Percentiles rank a stretch among this genome's conserved stretches.
Conservation (phyloP, 176 grass and related monocot species). For the Musa schizocarpa region DNA sequence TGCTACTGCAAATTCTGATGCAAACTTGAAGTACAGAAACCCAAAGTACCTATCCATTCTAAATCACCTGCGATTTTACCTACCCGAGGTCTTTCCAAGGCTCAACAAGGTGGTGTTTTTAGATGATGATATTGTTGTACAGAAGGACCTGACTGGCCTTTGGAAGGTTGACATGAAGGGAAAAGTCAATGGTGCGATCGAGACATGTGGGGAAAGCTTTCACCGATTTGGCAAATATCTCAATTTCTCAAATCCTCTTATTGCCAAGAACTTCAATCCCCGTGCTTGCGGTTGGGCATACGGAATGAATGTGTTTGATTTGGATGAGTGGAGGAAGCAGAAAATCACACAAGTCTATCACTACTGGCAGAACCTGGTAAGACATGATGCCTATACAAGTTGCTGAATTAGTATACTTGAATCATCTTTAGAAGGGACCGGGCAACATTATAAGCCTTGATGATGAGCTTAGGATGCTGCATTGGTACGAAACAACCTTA, state of each 20-base stretch:
- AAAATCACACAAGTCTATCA: conserved; percentile 74
- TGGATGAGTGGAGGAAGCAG: conserved; percentile 73
- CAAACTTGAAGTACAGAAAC: conserved; percentile 73
- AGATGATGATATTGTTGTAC: conserved; percentile 82
- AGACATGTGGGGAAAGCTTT: conserved; percentile 78
- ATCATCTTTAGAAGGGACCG: no score
- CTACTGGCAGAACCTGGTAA: conserved; percentile 72
- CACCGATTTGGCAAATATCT: conserved; percentile 71
- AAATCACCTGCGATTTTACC: conserved; percentile 80
- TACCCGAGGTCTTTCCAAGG: conserved; percentile 74
- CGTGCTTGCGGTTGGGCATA: conserved; percentile 79
- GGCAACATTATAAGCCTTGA: no score
- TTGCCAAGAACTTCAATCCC: conserved; percentile 64
- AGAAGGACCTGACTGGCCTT: conserved; percentile 64
- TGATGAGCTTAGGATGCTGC: no score
- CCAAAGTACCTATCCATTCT: conserved; percentile 85
- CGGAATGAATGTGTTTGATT: conserved; percentile 93
- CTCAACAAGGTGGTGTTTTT: conserved; percentile 79
- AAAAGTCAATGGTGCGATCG: conserved; percentile 75
- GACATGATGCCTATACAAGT: not conserved
- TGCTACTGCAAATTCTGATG: conserved; percentile 40
- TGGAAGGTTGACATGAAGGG: conserved; percentile 79
- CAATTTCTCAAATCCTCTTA: conserved; percentile 86
- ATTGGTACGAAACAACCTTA: no score
- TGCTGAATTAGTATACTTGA: no score